These are phyloP conservation scores for Gautieria morchelliformis DNA, from an alignment of 768 basidiomycete genomes.

Conservation along the genomic window DNA sequence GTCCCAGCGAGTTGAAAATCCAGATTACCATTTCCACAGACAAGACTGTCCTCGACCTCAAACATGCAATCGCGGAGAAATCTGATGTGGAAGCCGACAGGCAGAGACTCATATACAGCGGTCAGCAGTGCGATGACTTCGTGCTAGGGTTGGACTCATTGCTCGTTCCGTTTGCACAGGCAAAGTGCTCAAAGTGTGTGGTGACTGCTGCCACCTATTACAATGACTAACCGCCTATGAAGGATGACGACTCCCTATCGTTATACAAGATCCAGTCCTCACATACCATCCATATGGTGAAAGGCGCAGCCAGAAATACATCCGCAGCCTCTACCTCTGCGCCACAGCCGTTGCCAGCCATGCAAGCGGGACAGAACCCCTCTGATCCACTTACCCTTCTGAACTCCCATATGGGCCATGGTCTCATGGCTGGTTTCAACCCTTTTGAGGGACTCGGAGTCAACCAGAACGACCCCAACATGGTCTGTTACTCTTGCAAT, in stretches of 20 bases:
- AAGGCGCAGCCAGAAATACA: constrained; percentile 51
- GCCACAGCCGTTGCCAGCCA: constrained; percentile 64
- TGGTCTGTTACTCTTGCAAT: constrained; percentile 40
- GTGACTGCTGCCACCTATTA: not conserved
- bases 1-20: constrained; percentile 89
- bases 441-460: constrained; percentile 88
- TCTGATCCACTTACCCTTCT: constrained; percentile 79
- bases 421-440: constrained; percentile 77
- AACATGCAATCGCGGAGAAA: constrained; percentile 78
- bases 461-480: constrained; percentile 89
- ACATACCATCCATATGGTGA: constrained; percentile 92
- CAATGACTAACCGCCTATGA: constrained; percentile 5
- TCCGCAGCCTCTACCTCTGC: constrained; percentile 25
- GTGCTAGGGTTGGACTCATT: not conserved
- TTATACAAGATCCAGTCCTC: constrained; percentile 84
- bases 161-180: constrained; percentile 27
- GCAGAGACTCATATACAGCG: constrained; percentile 89
- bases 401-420: constrained; percentile 70
- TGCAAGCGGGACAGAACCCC: constrained; percentile 88
- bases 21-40: constrained; percentile 71
- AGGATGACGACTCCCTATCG: constrained; percentile 79
- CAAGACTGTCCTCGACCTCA: constrained; percentile 86
- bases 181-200: constrained; percentile 58
- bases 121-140: constrained; percentile 29
- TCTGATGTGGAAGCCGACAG: constrained; percentile 79